Evolutionary conservation across 2,329 filamentous ascomycete species (phyloP).

Genomic region (Botryotinia calthae): DNA sequence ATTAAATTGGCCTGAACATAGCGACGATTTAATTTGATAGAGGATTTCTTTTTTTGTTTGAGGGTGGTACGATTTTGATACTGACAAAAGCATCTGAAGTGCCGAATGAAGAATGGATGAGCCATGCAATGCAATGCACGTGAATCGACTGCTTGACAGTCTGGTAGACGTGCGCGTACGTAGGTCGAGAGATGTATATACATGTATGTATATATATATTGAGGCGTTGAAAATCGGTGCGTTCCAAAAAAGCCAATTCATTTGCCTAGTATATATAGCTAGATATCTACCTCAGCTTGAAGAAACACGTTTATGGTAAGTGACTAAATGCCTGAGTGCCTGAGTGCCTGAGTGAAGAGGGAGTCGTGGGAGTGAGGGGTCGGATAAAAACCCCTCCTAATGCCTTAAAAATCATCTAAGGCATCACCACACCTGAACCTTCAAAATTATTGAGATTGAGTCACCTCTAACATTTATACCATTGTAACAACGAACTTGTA

Average conservation of each 20-base stretch:
- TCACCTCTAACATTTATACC: slow-evolving; percentile 12
- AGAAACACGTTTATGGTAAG: not conserved
- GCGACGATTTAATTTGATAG: not conserved
- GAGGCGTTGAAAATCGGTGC: not conserved
- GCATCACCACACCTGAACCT: slow-evolving; percentile 15
- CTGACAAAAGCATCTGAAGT: not conserved
- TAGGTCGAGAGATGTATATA: not conserved
- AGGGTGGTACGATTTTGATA: not conserved
- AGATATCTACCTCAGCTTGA: not conserved
- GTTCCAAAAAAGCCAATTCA: not conserved
- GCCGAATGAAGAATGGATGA: not conserved
- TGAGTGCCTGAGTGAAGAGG: not conserved
- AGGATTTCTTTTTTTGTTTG: not conserved
- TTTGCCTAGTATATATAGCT: not conserved
- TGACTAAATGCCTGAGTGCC: too few relatives aligned
- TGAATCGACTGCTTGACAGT: not conserved
- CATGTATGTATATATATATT: not conserved
- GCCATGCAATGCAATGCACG: not conserved
- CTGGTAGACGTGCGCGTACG: not conserved
- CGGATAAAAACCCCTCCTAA: slow-evolving; percentile 3
- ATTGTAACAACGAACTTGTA: not conserved
- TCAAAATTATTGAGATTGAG: slow-evolving; percentile 21
- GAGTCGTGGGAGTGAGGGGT: not conserved
- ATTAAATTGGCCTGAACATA: not conserved
- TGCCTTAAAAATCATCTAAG: slow-evolving; percentile 16